Base-by-base conservation (phyloP, 768 basidiomycete genomes). In the Amanita rubescens region DNA sequence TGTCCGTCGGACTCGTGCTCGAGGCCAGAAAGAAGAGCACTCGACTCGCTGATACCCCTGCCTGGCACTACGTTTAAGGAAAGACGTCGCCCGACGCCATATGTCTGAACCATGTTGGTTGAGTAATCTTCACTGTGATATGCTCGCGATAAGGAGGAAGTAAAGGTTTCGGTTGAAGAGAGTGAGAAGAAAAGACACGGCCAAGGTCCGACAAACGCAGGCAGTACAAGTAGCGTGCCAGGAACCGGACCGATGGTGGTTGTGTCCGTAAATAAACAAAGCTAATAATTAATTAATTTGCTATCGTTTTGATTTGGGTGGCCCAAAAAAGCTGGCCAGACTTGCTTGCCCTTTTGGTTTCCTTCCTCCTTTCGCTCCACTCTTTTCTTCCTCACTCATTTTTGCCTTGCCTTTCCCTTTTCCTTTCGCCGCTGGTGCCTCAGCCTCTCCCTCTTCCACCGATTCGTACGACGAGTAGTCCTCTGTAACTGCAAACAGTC, bases 391-490 rank as follows among this genome's bases (percentile, higher is more conserved):
- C 19, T 33, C 53, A n/a, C 12, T 24, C n/a, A n/a, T n/a, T n/a
- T n/a, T n/a, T 38, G 52, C 55, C 44, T 63, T 62, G 1, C 60
- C 54, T 42, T 42, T 54, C 22, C 9, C 64, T 65, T 32, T 59
- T 8, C 51, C 58, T 58, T 67, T 71, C 19, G 54, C 57, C 30
- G 58, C 55, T 24, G 65, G 74, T 2, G 66, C 65, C 54, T 77
- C 82, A 19, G 65, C 64, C 53, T 77, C 82, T 24, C 75, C 80
- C 25, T 83, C 85, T 7, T 78, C 78, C 7, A 85, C 85, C 8
- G 87, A 89, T 67, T 92, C 89, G 62, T 87, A 91, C 15, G 80
- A 81, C 6, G 87, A 87, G 63, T 87, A 86, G 63, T 91, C 90
- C 62, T 88, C 84, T 34, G 77, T 84, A 14, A 79, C 90, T 91